A percentile compares a stretch with the other conserved stretches of the same genome.
Conservation (phyloP, 495 filamentous ascomycete genomes). For the Xylaria acuta region DNA sequence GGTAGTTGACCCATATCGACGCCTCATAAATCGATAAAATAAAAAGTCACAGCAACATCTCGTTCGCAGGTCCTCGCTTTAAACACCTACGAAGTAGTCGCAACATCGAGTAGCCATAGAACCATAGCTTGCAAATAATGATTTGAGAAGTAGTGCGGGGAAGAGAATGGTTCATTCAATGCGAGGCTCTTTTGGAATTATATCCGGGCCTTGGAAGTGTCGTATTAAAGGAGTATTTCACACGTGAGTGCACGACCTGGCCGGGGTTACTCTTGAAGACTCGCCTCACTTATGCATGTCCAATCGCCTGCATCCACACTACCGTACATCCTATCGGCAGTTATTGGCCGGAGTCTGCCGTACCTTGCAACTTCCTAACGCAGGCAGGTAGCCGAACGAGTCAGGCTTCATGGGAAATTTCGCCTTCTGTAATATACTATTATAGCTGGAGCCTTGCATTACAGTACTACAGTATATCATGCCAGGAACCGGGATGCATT, state of each 20-base stretch:
- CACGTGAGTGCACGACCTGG: neutral
- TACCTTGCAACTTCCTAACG: slow-evolving; percentile 10
- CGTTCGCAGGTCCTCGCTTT: neutral
- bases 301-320: neutral
- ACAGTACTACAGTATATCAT: neutral
- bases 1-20: neutral
- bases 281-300: slow-evolving; percentile 8
- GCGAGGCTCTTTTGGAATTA: slow-evolving; percentile 1
- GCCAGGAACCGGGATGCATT: neutral
- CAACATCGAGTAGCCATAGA: neutral
- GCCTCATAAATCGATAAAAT: neutral
- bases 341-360: slow-evolving; percentile 1
- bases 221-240: neutral
- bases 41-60: neutral
- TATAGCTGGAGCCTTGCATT: neutral
- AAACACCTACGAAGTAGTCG: neutral
- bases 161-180: neutral
- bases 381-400: neutral
- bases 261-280: neutral
- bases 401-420: neutral
- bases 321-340: neutral
- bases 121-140: neutral
- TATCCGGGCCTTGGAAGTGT: neutral
- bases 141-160: slow-evolving; percentile 7
- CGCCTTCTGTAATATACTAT: neutral